These are phyloP conservation scores for Eutrema salsugineum DNA, from an alignment of 441 rosid genomes.

Conservation along the genomic window DNA sequence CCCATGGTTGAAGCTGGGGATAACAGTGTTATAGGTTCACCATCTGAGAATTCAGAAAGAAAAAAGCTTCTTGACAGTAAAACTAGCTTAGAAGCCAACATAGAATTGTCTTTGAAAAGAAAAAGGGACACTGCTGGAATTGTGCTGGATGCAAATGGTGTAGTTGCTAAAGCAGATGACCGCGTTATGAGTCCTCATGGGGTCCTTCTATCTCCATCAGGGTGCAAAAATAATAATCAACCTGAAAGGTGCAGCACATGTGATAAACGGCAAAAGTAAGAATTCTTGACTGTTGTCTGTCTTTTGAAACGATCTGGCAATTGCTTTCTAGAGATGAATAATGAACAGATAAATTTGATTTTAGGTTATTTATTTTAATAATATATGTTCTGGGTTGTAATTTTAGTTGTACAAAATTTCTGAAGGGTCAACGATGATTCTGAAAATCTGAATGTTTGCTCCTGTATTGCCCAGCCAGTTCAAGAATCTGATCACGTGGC, in stretches of 20 bases:
- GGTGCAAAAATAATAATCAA: background rate
- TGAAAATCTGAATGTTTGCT: conserved; percentile 33
- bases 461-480: conserved; percentile 32
- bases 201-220: conserved; percentile 21
- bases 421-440: conserved; percentile 40
- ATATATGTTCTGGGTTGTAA: conserved; percentile 9
- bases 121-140: conserved; percentile 31
- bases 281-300: background rate
- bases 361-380: background rate
- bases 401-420: conserved; percentile 9
- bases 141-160: conserved; percentile 34
- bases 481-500: conserved; percentile 19
- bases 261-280: conserved; percentile 56
- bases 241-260: conserved; percentile 31
- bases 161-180: conserved; percentile 28
- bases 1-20: background rate
- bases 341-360: background rate
- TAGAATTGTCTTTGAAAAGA: conserved; percentile 28
- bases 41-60: conserved; percentile 17
- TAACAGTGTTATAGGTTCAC: conserved; percentile 1
- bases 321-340: conserved; percentile 9
- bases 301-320: conserved; percentile 9
- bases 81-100: conserved; percentile 25
- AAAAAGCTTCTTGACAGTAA: conserved; percentile 27
- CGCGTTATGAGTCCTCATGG: conserved; percentile 10